Percentiles rank a stretch among this genome's conserved stretches.
Conservation (phyloP, 768 basidiomycete species). For the Phaeolepiota aurea region DNA sequence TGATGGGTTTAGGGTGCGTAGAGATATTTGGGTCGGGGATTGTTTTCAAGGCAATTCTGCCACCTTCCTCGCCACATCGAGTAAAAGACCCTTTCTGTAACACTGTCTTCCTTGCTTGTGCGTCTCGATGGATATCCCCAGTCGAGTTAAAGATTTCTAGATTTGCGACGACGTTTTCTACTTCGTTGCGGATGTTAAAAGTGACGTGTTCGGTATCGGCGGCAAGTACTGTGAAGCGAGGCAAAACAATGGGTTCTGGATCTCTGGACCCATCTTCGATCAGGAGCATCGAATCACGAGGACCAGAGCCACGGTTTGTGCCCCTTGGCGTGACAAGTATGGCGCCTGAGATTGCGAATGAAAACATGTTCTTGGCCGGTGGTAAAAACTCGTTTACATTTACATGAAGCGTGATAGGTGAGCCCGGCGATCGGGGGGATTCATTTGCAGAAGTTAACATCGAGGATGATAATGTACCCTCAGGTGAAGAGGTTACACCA, state of each 20-base stretch:
- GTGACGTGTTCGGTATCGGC: conserved; percentile 55
- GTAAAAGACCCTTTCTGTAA: conserved; percentile 51
- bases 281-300: conserved; percentile 7
- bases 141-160: conserved; percentile 58
- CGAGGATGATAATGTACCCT: conserved; percentile 38
- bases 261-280: conserved; percentile 11
- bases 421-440: conserved; percentile 34
- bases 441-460: conserved; percentile 27
- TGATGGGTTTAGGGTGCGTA: conserved; percentile 7
- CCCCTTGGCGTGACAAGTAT: conserved; percentile 49
- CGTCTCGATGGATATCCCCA: conserved; percentile 45
- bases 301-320: conserved; percentile 12
- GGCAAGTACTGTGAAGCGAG: conserved; percentile 61
- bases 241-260: conserved; percentile 49
- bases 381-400: conserved; percentile 74
- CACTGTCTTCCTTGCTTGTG: conserved; percentile 56
- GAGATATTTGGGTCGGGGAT: conserved; percentile 10
- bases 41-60: conserved; percentile 43
- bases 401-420: conserved; percentile 65
- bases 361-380: conserved; percentile 55
- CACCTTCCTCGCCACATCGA: conserved; percentile 55
- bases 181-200: conserved; percentile 53
- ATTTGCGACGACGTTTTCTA: conserved; percentile 28
- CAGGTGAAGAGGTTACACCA: conserved; percentile 22
- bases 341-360: conserved; percentile 58